phyloP scores from a whole-genome alignment of 2,329 filamentous ascomycete species.

The Fusarium devonianum region DNA sequence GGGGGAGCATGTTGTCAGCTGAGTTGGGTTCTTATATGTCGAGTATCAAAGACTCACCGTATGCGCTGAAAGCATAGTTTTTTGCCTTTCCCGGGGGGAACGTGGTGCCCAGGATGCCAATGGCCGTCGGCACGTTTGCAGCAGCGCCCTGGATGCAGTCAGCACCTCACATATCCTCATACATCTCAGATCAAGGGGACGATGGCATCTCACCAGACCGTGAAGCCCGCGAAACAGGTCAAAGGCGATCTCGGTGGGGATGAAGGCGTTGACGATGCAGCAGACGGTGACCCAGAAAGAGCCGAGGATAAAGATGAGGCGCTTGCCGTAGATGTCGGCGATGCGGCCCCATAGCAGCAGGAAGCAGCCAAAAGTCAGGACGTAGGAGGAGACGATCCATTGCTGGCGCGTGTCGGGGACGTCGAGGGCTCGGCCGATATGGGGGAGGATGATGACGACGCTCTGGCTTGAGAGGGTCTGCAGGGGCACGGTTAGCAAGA shows the following conservation, averaged over 20 bases:
- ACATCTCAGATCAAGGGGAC: too few relatives aligned
- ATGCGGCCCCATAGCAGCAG: constrained; percentile 72
- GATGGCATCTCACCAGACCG: constrained; percentile 55
- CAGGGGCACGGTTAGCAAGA: too few relatives aligned
- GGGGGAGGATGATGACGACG: constrained; percentile 55
- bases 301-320: constrained; percentile 69
- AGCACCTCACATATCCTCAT: not conserved
- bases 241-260: constrained; percentile 72
- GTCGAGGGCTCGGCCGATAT: constrained; percentile 62
- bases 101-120: constrained; percentile 72
- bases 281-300: constrained; percentile 68
- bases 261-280: constrained; percentile 67
- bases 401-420: constrained; percentile 67
- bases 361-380: constrained; percentile 72
- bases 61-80: constrained; percentile 73
- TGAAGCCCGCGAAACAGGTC: constrained; percentile 72
- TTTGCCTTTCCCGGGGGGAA: constrained; percentile 73
- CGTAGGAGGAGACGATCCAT: constrained; percentile 73
- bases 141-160: constrained; percentile 61
- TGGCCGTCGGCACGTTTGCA: constrained; percentile 73
- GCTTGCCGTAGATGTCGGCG: constrained; percentile 71
- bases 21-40: not conserved
- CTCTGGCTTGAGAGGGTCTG: constrained; percentile 42
- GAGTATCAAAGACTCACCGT: constrained; percentile 50
- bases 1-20: not conserved